Base-by-base conservation (phyloP, 768 basidiomycete genomes). In the Lepiota subincarnata region DNA sequence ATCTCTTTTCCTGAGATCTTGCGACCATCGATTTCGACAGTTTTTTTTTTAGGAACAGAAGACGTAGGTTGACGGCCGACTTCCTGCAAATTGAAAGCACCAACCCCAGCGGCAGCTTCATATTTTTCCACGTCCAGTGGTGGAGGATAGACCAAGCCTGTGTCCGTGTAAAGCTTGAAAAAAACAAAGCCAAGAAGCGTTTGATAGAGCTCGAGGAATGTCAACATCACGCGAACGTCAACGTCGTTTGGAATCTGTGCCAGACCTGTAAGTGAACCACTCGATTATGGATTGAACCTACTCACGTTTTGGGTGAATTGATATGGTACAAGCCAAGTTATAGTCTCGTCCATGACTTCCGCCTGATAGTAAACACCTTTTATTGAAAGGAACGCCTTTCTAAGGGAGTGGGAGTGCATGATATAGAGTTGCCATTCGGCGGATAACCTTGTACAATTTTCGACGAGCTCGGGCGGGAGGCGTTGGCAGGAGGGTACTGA, bases 281-380 rank as follows among this genome's bases (percentile, higher is more conserved):
- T 16, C 43, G 16, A 20, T n/a, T 35, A 14, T 41, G 50, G 40
- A 49, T 48, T 50, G 51, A 10, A 40, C 19, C 38, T 52, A 69
- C 83, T 51, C 62, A 97, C 94, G 60, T 80, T 86, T 73, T 99
- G 97, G 1, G 94, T 95, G 70, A 99, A 99, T 64, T 92, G 91
- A 68, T 97, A 98, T 1, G 96, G 95, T 16, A 97, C 90, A 26
- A 98, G 82, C 97, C 97, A 99, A 35, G 88, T 95, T 41, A 98
- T 81, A 26, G 79, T 85, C 70, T 98, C 90, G 57, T 91, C 94
- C 77, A 93, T 86, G 20, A 98, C 79, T 66, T 96, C 91, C 7
- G 92, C 95, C 71, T 98, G 95, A 68, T 95, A 98, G 70, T 98
- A 99, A 41, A 99, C 83, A 37, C 97, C 97, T 72, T 98, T 98